Conservation (phyloP, 768 basidiomycete genomes). For the Xerocomellus intermedius region DNA sequence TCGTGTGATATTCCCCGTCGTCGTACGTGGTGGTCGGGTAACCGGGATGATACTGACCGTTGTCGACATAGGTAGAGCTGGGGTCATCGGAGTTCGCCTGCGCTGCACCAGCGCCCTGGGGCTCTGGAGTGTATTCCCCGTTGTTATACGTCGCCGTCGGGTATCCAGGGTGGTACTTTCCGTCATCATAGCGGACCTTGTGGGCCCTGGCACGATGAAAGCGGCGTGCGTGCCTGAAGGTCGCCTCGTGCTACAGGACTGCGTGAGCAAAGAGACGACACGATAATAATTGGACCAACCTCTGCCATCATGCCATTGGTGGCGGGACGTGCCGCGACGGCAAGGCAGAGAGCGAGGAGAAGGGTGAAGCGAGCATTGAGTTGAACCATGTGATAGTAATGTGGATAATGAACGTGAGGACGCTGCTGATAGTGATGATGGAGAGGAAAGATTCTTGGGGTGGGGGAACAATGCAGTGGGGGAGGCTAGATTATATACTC, state of each 20-base stretch:
- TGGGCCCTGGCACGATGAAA: slow-evolving; percentile 10
- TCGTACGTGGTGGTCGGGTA: slow-evolving; percentile 4
- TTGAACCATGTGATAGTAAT: slow-evolving; percentile 32
- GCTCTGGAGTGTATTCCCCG: background rate
- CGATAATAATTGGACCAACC: slow-evolving; percentile 1
- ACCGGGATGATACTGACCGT: slow-evolving; percentile 13
- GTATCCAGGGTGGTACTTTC: slow-evolving; percentile 21
- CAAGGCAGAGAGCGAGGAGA: slow-evolving; percentile 30
- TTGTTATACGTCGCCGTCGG: slow-evolving; percentile 11
- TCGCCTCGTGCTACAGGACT: slow-evolving; percentile 5
- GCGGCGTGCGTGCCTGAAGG: slow-evolving; percentile 12
- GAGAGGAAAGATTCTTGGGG: slow-evolving; percentile 2
- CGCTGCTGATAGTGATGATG: slow-evolving; percentile 13
- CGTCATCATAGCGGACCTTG: slow-evolving; percentile 19
- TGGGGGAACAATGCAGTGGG: background rate
- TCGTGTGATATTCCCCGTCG: slow-evolving; percentile 20
- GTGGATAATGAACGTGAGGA: slow-evolving; percentile 27
- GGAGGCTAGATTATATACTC: slow-evolving; percentile 22
- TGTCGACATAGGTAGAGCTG: slow-evolving; percentile 4
- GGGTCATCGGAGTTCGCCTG: background rate
- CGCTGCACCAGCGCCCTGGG: background rate
- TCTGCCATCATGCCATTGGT: slow-evolving; percentile 4
- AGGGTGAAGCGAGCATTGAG: slow-evolving; percentile 28
- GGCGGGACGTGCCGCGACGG: slow-evolving; percentile 16
- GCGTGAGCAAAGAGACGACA: slow-evolving; percentile 3